These are phyloP conservation scores for Saitozyma podzolica DNA, from an alignment of 768 basidiomycete species.

Conservation along the genomic window DNA sequence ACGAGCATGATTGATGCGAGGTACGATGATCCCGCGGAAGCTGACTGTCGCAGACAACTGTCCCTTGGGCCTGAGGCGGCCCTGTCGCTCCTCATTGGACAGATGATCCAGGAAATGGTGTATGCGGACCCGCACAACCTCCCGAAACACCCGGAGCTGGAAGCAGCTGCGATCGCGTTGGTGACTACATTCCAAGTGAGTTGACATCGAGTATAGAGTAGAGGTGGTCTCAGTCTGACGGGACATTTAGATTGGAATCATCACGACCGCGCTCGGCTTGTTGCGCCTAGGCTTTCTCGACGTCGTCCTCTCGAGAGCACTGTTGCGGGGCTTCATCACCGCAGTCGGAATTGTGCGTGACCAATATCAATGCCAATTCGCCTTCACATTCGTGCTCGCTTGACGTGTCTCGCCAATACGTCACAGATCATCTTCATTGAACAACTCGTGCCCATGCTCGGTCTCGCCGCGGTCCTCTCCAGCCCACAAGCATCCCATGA, in stretches of 20 bases:
- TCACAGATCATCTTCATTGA: slow-evolving; percentile 68
- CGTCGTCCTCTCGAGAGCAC: slow-evolving; percentile 83
- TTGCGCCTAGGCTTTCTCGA: slow-evolving; percentile 90
- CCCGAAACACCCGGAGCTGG: slow-evolving; percentile 55
- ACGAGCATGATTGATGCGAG: background rate
- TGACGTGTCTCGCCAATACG: slow-evolving; percentile 55
- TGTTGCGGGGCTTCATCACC: slow-evolving; percentile 82
- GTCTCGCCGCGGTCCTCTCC: slow-evolving; percentile 57
- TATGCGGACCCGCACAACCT: slow-evolving; percentile 57
- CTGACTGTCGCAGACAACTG: slow-evolving; percentile 38
- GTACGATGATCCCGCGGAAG: background rate
- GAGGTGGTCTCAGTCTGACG: background rate
- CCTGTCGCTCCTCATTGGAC: slow-evolving; percentile 80
- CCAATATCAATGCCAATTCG: background rate
- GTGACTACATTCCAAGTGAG: slow-evolving; percentile 79
- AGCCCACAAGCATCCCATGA: slow-evolving; percentile 30
- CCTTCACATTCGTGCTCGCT: background rate
- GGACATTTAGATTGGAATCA: slow-evolving; percentile 68
- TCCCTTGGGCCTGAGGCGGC: slow-evolving; percentile 78
- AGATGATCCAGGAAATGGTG: slow-evolving; percentile 72
- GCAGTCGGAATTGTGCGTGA: slow-evolving; percentile 59
- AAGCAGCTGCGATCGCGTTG: slow-evolving; percentile 71
- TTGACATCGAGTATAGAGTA: background rate
- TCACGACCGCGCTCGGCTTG: slow-evolving; percentile 81
- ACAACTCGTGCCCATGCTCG: slow-evolving; percentile 81